Evolutionary conservation across 164 flowering plant species (phyloP).

Genomic region (Kingdonia uniflora): DNA sequence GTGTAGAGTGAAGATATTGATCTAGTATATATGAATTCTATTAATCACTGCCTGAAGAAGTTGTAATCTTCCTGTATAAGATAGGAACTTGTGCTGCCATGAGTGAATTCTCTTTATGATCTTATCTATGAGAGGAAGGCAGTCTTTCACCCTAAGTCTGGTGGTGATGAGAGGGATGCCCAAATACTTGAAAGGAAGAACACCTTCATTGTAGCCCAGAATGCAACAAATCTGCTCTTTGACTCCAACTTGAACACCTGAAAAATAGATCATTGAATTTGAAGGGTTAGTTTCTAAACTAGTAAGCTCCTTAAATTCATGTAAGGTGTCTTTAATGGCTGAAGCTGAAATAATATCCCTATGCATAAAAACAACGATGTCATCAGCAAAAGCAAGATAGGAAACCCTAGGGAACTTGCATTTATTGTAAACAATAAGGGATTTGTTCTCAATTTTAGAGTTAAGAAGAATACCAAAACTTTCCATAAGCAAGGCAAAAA

Average conservation of each 20-base stretch:
- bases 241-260: not conserved
- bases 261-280: not conserved
- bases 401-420: not conserved
- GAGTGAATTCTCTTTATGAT: not conserved
- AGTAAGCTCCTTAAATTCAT: not conserved
- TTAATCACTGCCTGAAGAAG: not conserved
- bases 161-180: too few relatives aligned
- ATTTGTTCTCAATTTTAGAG: too few relatives aligned
- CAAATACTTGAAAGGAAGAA: too few relatives aligned
- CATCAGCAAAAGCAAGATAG: not conserved
- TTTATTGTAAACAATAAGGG: not conserved
- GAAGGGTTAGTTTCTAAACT: not conserved
- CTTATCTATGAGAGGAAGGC: not conserved
- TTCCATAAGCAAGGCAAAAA: not conserved
- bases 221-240: not conserved
- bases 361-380: not conserved
- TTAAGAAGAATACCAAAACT: not conserved
- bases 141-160: not conserved
- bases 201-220: too few relatives aligned
- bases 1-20: not conserved
- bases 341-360: not conserved
- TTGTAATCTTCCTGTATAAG: not conserved
- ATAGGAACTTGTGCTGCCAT: not conserved
- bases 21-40: not conserved
- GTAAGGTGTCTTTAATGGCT: not conserved